phyloP scores from a whole-genome alignment of 495 filamentous ascomycete genomes.

The Aspergillus indologenus region DNA sequence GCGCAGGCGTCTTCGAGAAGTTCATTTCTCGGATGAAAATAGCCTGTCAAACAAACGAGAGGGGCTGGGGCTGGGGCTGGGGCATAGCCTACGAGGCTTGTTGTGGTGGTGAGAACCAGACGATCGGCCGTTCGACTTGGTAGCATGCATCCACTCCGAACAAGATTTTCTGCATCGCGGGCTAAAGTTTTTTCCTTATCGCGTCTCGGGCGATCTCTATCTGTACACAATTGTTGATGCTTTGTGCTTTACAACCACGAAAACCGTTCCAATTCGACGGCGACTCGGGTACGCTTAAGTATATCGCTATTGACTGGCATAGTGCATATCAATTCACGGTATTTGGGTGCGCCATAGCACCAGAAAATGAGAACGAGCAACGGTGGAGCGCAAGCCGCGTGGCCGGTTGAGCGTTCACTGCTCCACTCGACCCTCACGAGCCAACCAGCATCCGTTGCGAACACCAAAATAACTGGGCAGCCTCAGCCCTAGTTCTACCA shows the following conservation, averaged over 20 bases:
- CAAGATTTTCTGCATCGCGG: conserved; percentile 1
- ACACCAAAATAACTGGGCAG: conserved; percentile 10
- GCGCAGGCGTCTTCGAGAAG: background rate
- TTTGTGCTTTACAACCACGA: background rate
- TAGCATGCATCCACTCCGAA: background rate
- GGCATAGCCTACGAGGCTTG: background rate
- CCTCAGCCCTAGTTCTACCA: conserved; percentile 10
- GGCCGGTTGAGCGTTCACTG: conserved; percentile 5
- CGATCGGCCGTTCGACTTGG: conserved; percentile 5
- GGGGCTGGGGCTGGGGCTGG: background rate
- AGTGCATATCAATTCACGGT: background rate
- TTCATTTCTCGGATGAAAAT: background rate
- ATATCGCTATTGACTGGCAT: background rate
- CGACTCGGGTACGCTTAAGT: background rate
- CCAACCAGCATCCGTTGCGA: background rate
- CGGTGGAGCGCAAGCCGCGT: conserved; percentile 5
- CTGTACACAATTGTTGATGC: background rate
- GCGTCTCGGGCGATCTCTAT: background rate
- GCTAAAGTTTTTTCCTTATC: conserved; percentile 11
- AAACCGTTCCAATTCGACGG: background rate
- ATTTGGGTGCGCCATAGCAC: background rate
- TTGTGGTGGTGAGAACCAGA: background rate
- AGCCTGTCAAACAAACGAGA: background rate
- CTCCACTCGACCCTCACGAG: background rate
- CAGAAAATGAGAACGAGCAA: background rate